phyloP scores from a whole-genome alignment of 345 rosid species.

The Turritis glabra region DNA sequence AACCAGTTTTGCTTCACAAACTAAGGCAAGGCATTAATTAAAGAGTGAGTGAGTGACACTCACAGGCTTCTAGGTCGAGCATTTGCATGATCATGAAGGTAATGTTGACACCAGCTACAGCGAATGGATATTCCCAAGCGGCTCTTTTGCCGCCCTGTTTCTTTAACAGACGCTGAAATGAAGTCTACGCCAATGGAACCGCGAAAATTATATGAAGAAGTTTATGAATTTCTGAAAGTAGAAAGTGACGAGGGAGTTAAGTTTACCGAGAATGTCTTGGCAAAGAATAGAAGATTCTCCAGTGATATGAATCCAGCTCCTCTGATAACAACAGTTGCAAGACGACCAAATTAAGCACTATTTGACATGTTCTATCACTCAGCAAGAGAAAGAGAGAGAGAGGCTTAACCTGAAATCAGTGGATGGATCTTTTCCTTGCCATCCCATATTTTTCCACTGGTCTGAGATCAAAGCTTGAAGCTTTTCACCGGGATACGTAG shows the following conservation, averaged over 20 bases:
- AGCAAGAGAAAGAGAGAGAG: not conserved
- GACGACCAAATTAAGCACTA: not conserved
- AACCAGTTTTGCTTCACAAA: not conserved
- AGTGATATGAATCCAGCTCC: conserved; percentile 95
- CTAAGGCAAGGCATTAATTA: not conserved
- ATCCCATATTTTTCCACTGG: conserved; percentile 98
- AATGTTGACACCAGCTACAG: conserved; percentile 94
- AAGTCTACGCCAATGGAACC: conserved; percentile 50
- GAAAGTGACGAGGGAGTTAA: not conserved
- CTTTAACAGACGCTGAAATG: conserved; percentile 63
- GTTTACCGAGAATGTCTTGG: conserved; percentile 78
- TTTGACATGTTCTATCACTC: not conserved
- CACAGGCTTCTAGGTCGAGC: conserved; percentile 90
- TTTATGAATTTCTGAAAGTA: not conserved
- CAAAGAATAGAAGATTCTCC: conserved; percentile 90
- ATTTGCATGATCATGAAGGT: conserved; percentile 98
- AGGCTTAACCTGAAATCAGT: conserved; percentile 80
- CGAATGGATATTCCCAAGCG: conserved; percentile 96
- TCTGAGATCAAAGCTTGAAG: conserved; percentile 78
- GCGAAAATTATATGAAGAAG: not conserved
- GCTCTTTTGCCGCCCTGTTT: conserved; percentile 85
- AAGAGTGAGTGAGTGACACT: conserved; percentile 36
- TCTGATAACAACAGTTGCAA: conserved; percentile 44
- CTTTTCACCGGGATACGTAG: conserved; percentile 70
- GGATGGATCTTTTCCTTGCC: conserved; percentile 98